These are phyloP conservation scores for Cryphonectria naterciae DNA, from an alignment of 2,329 filamentous ascomycete genomes.

Conservation along the genomic window DNA sequence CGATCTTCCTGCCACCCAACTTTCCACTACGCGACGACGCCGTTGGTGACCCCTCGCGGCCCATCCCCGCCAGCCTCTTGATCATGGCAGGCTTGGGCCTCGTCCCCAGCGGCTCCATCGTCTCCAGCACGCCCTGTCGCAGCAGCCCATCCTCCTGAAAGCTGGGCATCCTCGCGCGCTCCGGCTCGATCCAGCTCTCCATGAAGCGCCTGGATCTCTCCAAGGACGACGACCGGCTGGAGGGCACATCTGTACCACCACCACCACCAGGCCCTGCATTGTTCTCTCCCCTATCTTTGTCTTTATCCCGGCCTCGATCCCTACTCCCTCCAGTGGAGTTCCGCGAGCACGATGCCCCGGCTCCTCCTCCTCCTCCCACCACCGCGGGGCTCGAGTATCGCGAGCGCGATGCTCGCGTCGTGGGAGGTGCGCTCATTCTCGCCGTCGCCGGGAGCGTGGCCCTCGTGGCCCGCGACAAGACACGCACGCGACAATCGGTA, in stretches of 20 bases:
- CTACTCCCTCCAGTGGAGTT: constrained; percentile 30
- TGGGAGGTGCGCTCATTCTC: constrained; percentile 36
- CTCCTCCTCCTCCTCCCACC: constrained; percentile 32
- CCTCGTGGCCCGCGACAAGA: constrained; percentile 21
- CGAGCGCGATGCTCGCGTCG: constrained; percentile 57
- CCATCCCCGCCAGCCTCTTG: constrained; percentile 47
- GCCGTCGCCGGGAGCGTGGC: constrained; percentile 30
- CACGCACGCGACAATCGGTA: constrained; percentile 14
- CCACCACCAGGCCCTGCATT: constrained; percentile 10
- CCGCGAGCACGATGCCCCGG: constrained; percentile 33
- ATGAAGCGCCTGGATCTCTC: constrained; percentile 50
- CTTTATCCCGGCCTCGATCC: constrained; percentile 22
- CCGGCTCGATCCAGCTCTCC: constrained; percentile 63
- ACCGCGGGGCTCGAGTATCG: constrained; percentile 57
- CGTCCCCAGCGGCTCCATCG: constrained; percentile 81
- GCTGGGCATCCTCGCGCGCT: constrained; percentile 66
- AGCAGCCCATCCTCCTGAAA: constrained; percentile 79
- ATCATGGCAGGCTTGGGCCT: constrained; percentile 67
- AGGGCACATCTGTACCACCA: not conserved
- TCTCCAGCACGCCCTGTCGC: constrained; percentile 75
- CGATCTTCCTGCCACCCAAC: constrained; percentile 37
- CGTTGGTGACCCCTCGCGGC: constrained; percentile 24
- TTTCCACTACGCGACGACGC: constrained; percentile 34
- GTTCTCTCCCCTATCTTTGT: constrained; percentile 19
- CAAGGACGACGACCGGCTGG: constrained; percentile 30